Evolutionary conservation across 2,329 filamentous ascomycete genomes (phyloP), one percentile per base, ranked within the genome.

Genomic region (Apiospora marii): DNA sequence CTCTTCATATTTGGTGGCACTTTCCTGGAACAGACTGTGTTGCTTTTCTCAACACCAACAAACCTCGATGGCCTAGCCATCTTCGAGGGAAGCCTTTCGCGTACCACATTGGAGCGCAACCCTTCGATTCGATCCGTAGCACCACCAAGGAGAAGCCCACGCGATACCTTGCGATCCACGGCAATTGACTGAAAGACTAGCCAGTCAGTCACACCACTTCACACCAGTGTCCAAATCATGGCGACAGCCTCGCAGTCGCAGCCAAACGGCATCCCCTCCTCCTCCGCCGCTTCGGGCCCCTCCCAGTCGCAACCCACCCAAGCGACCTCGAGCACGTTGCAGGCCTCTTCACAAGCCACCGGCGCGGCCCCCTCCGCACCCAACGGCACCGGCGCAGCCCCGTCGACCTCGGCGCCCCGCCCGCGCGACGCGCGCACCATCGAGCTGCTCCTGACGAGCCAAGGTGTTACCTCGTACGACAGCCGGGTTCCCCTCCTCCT

Each of bases 401-500:
- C 46, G 0, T 78, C 84, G 44, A 78, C 83, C 51, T 78, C 85
- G 14, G 84, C 86, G 27, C 86, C 88, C 69, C 90, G 92, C 4
- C 94, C 94, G 0, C 92, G 93, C 83, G 94, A 96, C 82, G 90
- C 92, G 22, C 92, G 93, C 78, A 90, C 94, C 19, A 90, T 96
- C 78, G 93, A 96, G 83, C 90, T 95, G 24, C 89, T 96, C 70
- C 90, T 96, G 68, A 92, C 92, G 27, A 92, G 92, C 10, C 92
- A 95, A 78, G 93, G 93, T 79, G 93, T 96, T 13, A 91, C 92
- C 5, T 88, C 92, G 53, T 96, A 94, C 86, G 93, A 96, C 81
- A 90, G 93, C 81, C 93, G 94, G 78, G 93, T 96, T 1, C 94
- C 94, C 0, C 88, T 96, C 0, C 91, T 95, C 73, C 91, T 96